Evolutionary conservation across 148 eudicot species (phyloP).

Genomic region (Fagopyrum homotropicum): DNA sequence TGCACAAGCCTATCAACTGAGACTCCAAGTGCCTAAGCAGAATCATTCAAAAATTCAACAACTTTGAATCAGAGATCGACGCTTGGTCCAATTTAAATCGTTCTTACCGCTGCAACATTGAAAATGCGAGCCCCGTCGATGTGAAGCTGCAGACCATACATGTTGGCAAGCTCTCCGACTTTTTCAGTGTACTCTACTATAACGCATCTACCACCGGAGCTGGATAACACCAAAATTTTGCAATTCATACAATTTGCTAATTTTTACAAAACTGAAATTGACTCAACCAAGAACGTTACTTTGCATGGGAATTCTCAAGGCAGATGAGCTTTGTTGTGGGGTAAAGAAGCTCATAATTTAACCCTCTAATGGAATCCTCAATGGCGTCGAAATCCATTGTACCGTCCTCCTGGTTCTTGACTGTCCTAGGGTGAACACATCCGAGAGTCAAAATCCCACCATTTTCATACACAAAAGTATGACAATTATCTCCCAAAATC

Average conservation of each 20-base stretch:
- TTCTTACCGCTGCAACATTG: conserved; percentile 79
- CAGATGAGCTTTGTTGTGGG: conserved; percentile 84
- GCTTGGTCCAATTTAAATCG: neutral
- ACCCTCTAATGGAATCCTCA: conserved; percentile 76
- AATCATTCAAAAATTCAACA: neutral
- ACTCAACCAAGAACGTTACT: conserved; percentile 34
- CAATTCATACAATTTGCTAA: neutral
- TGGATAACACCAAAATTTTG: conserved; percentile 16
- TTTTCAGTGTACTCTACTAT: conserved; percentile 66
- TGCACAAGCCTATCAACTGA: conserved; percentile 80
- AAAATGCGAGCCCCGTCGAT: conserved; percentile 96
- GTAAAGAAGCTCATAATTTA: conserved; percentile 42
- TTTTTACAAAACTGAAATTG: neutral
- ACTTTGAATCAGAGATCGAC: neutral
- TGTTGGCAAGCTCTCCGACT: conserved; percentile 85
- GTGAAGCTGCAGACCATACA: conserved; percentile 85
- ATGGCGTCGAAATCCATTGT: conserved; percentile 76
- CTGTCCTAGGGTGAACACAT: conserved; percentile 87
- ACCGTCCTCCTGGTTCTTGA: conserved; percentile 79
- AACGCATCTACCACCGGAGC: conserved; percentile 87
- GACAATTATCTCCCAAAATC: conserved; percentile 77
- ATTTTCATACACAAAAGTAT: conserved; percentile 82
- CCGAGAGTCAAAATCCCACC: conserved; percentile 95
- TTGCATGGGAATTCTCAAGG: conserved; percentile 89
- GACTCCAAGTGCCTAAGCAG: conserved; percentile 71